These are phyloP conservation scores for Dimocarpus longan DNA, from an alignment of 345 rosid genomes.

Conservation along the genomic window DNA sequence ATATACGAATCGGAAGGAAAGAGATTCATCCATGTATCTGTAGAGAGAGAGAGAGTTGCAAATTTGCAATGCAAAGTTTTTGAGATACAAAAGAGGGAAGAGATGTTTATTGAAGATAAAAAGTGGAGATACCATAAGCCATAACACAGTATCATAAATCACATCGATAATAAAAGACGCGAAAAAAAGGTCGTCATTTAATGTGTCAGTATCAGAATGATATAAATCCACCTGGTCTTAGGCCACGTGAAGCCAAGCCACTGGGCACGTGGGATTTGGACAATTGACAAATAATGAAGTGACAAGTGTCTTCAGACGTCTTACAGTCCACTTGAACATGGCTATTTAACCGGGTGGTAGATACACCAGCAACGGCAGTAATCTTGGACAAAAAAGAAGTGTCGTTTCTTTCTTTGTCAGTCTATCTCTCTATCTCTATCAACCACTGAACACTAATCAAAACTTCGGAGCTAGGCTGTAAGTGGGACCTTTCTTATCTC, in stretches of 20 bases:
- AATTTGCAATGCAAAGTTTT: background rate
- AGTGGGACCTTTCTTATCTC: background rate
- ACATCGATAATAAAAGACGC: too few species aligned
- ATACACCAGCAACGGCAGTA: background rate
- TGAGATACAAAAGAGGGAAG: background rate
- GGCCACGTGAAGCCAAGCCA: constrained; percentile 14
- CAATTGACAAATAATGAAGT: background rate
- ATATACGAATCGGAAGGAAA: too few species aligned
- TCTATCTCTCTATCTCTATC: constrained; percentile 7
- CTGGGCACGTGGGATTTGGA: background rate
- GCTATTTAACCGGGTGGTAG: too few species aligned
- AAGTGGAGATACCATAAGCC: too few species aligned
- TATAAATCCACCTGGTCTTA: background rate
- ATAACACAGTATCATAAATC: too few species aligned
- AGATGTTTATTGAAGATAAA: background rate
- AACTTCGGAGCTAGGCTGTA: background rate
- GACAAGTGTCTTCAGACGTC: background rate
- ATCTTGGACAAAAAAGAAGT: background rate
- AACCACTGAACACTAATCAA: background rate
- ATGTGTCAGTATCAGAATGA: background rate
- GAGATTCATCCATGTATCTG: too few species aligned
- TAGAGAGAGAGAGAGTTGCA: too few species aligned
- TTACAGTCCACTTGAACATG: too few species aligned
- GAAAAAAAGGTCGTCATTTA: background rate
- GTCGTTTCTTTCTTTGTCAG: too few species aligned